Evolutionary conservation across 768 basidiomycete species (phyloP).

Genomic region (Agrocybe praecox): DNA sequence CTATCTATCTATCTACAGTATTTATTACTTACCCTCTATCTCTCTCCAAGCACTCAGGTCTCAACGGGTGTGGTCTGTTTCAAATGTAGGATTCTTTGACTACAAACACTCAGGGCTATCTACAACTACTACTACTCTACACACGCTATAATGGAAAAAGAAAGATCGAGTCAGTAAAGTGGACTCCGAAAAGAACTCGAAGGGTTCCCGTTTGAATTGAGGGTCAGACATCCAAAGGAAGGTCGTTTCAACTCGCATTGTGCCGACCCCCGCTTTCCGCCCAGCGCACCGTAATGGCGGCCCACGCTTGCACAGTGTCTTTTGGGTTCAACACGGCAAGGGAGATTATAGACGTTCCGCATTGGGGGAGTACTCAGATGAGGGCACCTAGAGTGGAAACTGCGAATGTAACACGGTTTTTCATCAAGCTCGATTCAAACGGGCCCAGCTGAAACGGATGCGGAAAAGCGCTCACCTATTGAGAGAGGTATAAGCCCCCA

Average conservation of each 20-base stretch:
- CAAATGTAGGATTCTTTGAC: too few relatives aligned
- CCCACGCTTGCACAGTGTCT: slow-evolving; percentile 55
- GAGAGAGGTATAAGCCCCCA: neutral
- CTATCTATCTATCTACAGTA: too few relatives aligned
- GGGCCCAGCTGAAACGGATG: slow-evolving; percentile 14
- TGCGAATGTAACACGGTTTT: slow-evolving; percentile 76
- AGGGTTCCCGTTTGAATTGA: slow-evolving; percentile 6
- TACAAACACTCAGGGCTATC: too few relatives aligned
- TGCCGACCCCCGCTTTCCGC: slow-evolving; percentile 50
- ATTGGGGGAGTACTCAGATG: slow-evolving; percentile 73
- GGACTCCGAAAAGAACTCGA: neutral
- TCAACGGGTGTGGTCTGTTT: too few relatives aligned
- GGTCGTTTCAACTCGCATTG: slow-evolving; percentile 70
- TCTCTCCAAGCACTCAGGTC: too few relatives aligned
- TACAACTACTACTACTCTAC: too few relatives aligned
- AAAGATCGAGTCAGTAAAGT: neutral
- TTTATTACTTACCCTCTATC: too few relatives aligned
- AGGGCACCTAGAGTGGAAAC: slow-evolving; percentile 82
- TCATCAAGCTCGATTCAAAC: slow-evolving; percentile 41
- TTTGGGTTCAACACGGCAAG: slow-evolving; percentile 73
- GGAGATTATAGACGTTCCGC: slow-evolving; percentile 72
- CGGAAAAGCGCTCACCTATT: neutral
- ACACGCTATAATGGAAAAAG: neutral
- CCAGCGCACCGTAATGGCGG: slow-evolving; percentile 38
- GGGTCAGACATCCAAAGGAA: slow-evolving; percentile 92